Evolutionary conservation across 1,139 yeast species (phyloP).

Genomic region (Geotrichum histeridarum): DNA sequence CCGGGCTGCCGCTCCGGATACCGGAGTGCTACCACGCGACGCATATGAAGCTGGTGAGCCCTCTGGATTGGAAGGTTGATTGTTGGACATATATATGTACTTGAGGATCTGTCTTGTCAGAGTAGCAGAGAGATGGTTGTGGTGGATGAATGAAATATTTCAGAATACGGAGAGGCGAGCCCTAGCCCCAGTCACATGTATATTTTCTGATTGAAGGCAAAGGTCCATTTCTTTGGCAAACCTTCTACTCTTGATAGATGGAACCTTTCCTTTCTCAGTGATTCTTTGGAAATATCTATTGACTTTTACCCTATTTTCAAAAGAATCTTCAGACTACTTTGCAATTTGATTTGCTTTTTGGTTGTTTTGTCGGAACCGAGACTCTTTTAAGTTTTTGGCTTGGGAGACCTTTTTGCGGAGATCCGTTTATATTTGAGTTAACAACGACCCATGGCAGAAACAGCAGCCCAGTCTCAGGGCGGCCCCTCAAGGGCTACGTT

Average conservation of each 20-base stretch:
- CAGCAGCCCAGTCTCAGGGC: neutral
- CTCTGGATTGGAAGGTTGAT: conserved; percentile 1
- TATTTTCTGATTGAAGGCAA: neutral
- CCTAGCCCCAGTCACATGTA: neutral
- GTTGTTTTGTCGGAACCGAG: neutral
- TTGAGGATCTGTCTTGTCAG: neutral
- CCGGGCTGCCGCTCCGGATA: neutral
- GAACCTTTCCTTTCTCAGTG: neutral
- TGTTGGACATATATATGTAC: neutral
- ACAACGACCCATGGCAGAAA: neutral
- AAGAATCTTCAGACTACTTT: neutral
- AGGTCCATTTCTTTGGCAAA: neutral
- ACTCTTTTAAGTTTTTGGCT: neutral
- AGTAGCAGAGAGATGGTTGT: neutral
- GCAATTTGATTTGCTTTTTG: too few species aligned
- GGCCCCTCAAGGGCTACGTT: neutral
- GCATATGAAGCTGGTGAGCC: neutral
- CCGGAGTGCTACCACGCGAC: neutral
- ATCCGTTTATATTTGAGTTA: too few species aligned
- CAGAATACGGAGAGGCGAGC: neutral
- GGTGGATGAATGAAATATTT: neutral
- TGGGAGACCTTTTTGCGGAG: too few species aligned
- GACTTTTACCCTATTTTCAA: neutral
- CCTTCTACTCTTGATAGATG: neutral
- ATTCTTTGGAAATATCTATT: neutral